A percentile compares a stretch with the other conserved stretches of the same genome.
These are phyloP conservation scores for Rubroboletus pulcherrimus DNA, from an alignment of 768 basidiomycete genomes.

Conservation along the genomic window DNA sequence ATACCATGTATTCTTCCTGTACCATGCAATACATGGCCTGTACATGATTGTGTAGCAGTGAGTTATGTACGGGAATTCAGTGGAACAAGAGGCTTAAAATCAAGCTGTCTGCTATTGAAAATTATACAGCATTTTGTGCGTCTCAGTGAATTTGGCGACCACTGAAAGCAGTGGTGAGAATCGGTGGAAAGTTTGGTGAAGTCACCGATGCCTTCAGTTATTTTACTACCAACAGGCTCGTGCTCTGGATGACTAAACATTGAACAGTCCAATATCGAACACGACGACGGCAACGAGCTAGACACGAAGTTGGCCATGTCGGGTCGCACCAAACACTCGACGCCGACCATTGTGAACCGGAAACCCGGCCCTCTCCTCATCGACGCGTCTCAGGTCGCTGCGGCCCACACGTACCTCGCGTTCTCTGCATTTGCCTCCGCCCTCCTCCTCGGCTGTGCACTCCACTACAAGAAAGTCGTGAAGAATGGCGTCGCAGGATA, in stretches of 20 bases:
- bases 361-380: conserved; percentile 24
- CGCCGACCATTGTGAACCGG: neutral
- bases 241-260: neutral
- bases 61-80: too few species aligned
- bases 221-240: too few species aligned
- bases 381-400: conserved; percentile 53
- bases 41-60: too few species aligned
- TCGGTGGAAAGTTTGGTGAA: too few species aligned
- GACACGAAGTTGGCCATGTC: conserved; percentile 13
- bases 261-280: neutral
- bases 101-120: too few species aligned
- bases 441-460: conserved; percentile 55
- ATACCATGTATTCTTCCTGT: too few species aligned
- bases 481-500: conserved; percentile 81
- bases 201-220: too few species aligned
- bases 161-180: too few species aligned
- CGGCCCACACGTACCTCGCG: conserved; percentile 63
- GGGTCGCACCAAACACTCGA: conserved; percentile 12
- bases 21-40: too few species aligned
- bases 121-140: too few species aligned
- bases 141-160: too few species aligned
- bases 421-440: conserved; percentile 62
- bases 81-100: too few species aligned
- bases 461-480: conserved; percentile 83
- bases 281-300: neutral